phyloP scores from a whole-genome alignment of 225 moss, liverwort and hornwort genomes.

The Asterella californica region DNA sequence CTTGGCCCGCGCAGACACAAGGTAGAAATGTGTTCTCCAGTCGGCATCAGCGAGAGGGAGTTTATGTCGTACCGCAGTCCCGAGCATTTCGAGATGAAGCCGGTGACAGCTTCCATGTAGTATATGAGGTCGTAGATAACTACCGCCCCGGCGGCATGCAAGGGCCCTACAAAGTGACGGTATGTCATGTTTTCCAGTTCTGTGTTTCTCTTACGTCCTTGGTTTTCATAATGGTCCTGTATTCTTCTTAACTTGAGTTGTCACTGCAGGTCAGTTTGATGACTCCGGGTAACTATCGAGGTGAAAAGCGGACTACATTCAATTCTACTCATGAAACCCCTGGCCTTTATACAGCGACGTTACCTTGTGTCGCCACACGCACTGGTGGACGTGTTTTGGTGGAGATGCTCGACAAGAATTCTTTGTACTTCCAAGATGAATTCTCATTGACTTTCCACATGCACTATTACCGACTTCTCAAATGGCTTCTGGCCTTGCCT shows the following conservation, averaged over 20 bases:
- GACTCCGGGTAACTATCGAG: slow-evolving; percentile 86
- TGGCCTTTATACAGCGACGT: slow-evolving; percentile 61
- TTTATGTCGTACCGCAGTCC: slow-evolving; percentile 64
- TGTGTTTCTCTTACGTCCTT: not conserved
- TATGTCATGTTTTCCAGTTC: slow-evolving; percentile 22
- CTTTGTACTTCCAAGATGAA: slow-evolving; percentile 87
- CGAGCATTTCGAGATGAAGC: slow-evolving; percentile 81
- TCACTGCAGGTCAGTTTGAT: slow-evolving; percentile 56
- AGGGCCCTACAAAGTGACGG: slow-evolving; percentile 73
- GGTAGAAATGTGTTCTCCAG: slow-evolving; percentile 87
- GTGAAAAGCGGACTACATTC: slow-evolving; percentile 52
- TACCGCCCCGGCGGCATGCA: slow-evolving; percentile 48
- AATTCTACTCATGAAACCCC: slow-evolving; percentile 50
- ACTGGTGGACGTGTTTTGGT: slow-evolving; percentile 68
- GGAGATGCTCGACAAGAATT: slow-evolving; percentile 92
- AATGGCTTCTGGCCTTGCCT: slow-evolving; percentile 88
- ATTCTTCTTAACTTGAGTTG: not conserved
- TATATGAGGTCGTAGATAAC: slow-evolving; percentile 81
- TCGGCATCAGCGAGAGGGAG: slow-evolving; percentile 73
- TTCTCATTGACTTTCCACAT: slow-evolving; percentile 91
- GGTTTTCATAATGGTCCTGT: not conserved
- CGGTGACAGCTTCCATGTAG: slow-evolving; percentile 80
- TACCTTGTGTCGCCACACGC: slow-evolving; percentile 73
- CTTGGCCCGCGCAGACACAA: slow-evolving; percentile 92
- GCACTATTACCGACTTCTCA: slow-evolving; percentile 87